Evolutionary conservation across 2,329 filamentous ascomycete species (phyloP), one percentile per base, ranked within the genome.

Genomic region (Botrytis sinoallii): DNA sequence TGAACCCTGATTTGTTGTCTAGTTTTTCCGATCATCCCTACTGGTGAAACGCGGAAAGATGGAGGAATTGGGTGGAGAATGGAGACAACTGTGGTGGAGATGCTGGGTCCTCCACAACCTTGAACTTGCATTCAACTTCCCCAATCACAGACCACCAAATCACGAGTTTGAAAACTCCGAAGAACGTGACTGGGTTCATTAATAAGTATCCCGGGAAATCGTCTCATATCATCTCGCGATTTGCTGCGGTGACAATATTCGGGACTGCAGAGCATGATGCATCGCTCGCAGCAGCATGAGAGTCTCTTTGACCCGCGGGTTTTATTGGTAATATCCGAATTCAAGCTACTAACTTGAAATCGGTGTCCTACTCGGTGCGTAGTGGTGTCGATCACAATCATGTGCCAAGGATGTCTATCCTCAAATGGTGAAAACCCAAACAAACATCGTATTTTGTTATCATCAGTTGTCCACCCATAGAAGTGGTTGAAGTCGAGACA

Each of bases 361-460:
- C 48, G 66, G 66, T 42, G n/a, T 57, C 48, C 66, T 68, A 57
- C 66, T 68, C 35, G 66, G 66, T 68, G 66, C 66, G 48, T 32
- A 57, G 48, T 42, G 1, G 55, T 69, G 66, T 69, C 52, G 66
- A 69, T 69, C 66, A 69, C 38, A 57, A 25, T 32, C 18, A 59
- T 32, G 48, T 22, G 66, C 38, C 66, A 57, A 69, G 66, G 38
- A 67, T 55, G 46, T 67, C 14, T 55, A 40, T 25, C 65, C 64
- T 67, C 64, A 38, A 67, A 25, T 52, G 32, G 64, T 32, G 52
- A n/a, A 67, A 67, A n/a, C 2, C 46, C 25, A 64, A 44, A 65
- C 42, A 68, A 35, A 40, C 44, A 52, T 67, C 35, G 65, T 40
- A 42, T 42, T 38, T 55, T 68, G 46, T 68, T 68, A 40, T 40